Base-by-base conservation (phyloP, 805 yeast genomes). In the Metschnikowia peoriensis region DNA sequence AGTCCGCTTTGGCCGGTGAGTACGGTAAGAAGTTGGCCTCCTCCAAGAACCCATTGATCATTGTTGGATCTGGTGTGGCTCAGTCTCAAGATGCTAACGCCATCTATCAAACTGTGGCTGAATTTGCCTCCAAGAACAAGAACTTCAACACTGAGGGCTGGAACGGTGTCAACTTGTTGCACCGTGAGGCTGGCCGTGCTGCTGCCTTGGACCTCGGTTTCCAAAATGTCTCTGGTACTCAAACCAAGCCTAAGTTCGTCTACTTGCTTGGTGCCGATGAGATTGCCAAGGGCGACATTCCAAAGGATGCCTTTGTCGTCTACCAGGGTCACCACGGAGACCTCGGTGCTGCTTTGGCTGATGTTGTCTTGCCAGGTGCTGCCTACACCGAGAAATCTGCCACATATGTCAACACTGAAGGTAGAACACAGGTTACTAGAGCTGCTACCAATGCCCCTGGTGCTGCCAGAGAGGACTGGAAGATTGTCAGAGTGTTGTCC, bases 271-370 rank as follows among this genome's bases (percentile, higher is more conserved):
- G 93, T 41, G 96, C 96, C 37, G 96, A 89, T 69, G 96, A 89
- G 71, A 69, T 88, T 56, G 72, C 78, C 55, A 81, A 84, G 55
- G 72, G 78, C 53, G 86, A 86, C 54, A 82, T 89, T 61, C 96
- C 96, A 59, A 76, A 78, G 68, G 94, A 89, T 67, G 89, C 96
- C 4, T 89, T 89, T 68, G 96, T 89, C 32, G 84, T 89, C 49
- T 89, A 89, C 73, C 90, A 89, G 73, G 96, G 96, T 51, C 96
- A 89, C 71, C 96, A 89, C 71, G 96, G 96, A 73, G 96, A 89
- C 62, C 70, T 80, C 22, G 96, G 96, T 61, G 96, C 96, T 29
- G 84, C 93, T 8, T 80, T 83, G 61, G 96, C 96, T 43, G 96
- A 89, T 69, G 96, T 89, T 43, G 81, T 89, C 54, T 79, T 89